Base-by-base conservation (phyloP, 495 filamentous ascomycete genomes). In the Daldinia caldariorum region DNA sequence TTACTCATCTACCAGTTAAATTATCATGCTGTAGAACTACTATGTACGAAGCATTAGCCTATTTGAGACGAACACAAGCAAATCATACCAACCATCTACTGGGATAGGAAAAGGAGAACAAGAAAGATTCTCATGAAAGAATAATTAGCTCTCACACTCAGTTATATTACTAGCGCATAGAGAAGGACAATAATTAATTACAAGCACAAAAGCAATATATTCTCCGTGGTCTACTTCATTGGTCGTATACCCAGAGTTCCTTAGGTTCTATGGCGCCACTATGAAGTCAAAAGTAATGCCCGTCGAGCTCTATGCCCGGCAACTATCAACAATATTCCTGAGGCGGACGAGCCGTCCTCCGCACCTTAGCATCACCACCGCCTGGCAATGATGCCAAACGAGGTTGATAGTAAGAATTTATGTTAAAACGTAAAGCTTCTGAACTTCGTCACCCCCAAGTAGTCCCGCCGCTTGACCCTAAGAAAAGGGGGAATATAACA, bases 131-230 rank as follows among this genome's bases (percentile, higher is more conserved):
- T n/a, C n/a, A n/a, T n/a, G n/a, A n/a, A n/a, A n/a, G n/a, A n/a
- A n/a, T n/a, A n/a, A n/a, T n/a, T n/a, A n/a, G n/a, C n/a, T n/a
- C n/a, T n/a, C n/a, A n/a, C n/a, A n/a, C n/a, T n/a, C 26, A 26
- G 26, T 26, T 26, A 26, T 26, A 26, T 3, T 26, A 26, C 26
- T 26, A 26, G 26, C 26, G 26, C 26, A 1, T 16, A 43, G 14
- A n/a, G 9, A 12, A 20, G n/a, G n/a, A n/a, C n/a, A n/a, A 32
- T 22, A 18, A 45, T n/a, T 13, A 37, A 22, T 29, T 47, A 57
- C 49, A 56, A 56, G 20, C 59, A 56, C 32, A 18, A 65, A 63
- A 64, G 56, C 43, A 72, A 64, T 64, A 55, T 59, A 72, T 72
- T 72, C 29, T 61, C 50, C 50, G 56, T 50, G 9, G 38, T 64